These are phyloP conservation scores for Dillenia turbinata DNA, from an alignment of 164 flowering plant species.

Conservation along the genomic window DNA sequence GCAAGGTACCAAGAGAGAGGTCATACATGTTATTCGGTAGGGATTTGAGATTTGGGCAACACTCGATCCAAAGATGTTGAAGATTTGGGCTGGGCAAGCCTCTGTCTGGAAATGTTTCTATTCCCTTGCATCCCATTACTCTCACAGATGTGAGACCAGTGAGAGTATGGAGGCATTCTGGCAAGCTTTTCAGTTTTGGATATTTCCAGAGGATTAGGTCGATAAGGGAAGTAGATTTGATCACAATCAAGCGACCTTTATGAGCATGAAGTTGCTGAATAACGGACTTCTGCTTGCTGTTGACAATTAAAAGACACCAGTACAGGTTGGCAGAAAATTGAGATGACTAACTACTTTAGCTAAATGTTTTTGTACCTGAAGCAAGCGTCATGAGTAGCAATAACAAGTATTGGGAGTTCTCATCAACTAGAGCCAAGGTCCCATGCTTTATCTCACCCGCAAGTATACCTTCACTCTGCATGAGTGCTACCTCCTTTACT, in stretches of 20 bases:
- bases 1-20: no score
- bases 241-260: slow-evolving; percentile 58
- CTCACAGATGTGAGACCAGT: no score
- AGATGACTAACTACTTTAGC: background rate
- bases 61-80: no score
- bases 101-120: no score
- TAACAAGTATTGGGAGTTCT: slow-evolving; percentile 85
- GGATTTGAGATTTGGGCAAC: no score
- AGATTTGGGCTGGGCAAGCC: no score
- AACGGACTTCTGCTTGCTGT: slow-evolving; percentile 91
- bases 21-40: no score
- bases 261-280: slow-evolving; percentile 98
- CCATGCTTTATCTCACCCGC: no score
- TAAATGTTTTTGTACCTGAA: slow-evolving; percentile 52
- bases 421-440: slow-evolving; percentile 96
- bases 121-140: no score
- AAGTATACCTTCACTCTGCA: slow-evolving; percentile 98
- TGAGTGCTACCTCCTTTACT: slow-evolving; percentile 94
- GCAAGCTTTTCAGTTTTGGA: no score
- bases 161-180: slow-evolving; percentile 7
- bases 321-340: background rate
- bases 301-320: slow-evolving; percentile 3
- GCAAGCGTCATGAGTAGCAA: slow-evolving; percentile 90
- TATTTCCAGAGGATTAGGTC: no score
- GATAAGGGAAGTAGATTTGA: no score